phyloP scores from a whole-genome alignment of 768 basidiomycete species.

The Lentinula edodes region DNA sequence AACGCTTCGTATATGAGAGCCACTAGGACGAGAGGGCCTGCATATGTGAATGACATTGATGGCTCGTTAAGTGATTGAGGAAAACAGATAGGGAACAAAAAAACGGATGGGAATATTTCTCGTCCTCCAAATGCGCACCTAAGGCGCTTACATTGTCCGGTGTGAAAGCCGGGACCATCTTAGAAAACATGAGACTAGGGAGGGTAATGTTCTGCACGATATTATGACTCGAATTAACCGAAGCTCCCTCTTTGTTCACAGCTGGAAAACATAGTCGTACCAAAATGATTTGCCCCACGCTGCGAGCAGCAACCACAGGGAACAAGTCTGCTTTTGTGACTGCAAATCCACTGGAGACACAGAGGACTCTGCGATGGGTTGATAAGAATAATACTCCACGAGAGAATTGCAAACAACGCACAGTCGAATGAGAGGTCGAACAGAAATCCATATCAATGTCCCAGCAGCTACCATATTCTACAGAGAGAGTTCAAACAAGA shows the following conservation, averaged over 20 bases:
- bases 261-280: constrained; percentile 21
- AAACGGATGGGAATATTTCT: neutral
- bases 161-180: constrained; percentile 63
- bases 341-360: constrained; percentile 34
- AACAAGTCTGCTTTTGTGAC: constrained; percentile 42
- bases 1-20: constrained; percentile 53
- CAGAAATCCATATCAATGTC: constrained; percentile 40
- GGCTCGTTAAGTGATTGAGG: neutral
- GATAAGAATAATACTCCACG: neutral
- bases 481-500: neutral
- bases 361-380: constrained; percentile 29
- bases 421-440: constrained; percentile 40
- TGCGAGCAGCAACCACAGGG: constrained; percentile 34
- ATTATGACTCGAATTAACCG: neutral
- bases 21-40: constrained; percentile 62
- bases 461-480: constrained; percentile 20
- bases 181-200: constrained; percentile 66
- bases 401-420: constrained; percentile 15
- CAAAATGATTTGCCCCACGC: constrained; percentile 47
- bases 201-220: constrained; percentile 44
- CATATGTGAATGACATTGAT: neutral
- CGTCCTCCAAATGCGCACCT: constrained; percentile 29
- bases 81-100: neutral
- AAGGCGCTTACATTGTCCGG: constrained; percentile 49
- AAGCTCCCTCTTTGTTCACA: neutral